Conservation (phyloP, 1,284 basidiomycete genomes). For the Puccinia coronata region DNA sequence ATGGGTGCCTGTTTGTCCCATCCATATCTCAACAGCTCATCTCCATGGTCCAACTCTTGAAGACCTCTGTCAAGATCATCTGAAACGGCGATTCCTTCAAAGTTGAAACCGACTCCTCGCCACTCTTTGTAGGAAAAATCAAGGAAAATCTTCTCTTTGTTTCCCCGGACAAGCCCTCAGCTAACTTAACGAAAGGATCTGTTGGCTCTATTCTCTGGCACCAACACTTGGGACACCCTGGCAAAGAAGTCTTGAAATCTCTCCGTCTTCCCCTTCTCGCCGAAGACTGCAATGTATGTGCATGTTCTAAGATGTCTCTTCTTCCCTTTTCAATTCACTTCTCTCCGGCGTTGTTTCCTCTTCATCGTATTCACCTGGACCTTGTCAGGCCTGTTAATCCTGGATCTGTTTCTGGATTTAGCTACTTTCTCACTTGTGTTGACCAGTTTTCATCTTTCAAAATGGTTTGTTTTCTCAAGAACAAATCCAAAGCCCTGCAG, state of each 20-base stretch:
- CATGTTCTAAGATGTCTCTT: not conserved
- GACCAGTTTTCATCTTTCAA: slow-evolving; percentile 20
- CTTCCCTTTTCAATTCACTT: not conserved
- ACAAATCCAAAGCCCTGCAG: not conserved
- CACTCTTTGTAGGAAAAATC: not conserved
- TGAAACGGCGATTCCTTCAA: not conserved
- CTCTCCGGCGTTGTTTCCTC: not conserved
- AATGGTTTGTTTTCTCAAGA: slow-evolving; percentile 9
- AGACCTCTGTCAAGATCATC: not conserved
- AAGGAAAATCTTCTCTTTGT: not conserved
- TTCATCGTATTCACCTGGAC: not conserved
- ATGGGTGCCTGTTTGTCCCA: not conserved
- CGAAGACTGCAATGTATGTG: not conserved
- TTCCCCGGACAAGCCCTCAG: not conserved
- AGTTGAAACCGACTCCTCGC: not conserved
- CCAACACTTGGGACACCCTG: not conserved
- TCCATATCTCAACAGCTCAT: not conserved
- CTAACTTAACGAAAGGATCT: not conserved
- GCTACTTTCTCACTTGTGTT: slow-evolving; percentile 3
- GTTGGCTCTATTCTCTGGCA: not conserved
- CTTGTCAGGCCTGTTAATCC: not conserved
- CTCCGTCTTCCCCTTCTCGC: not conserved
- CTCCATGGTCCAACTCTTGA: not conserved
- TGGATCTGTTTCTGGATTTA: not conserved
- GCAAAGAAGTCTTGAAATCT: not conserved